Evolutionary conservation across 139 green algal genomes (phyloP).

Genomic region (Coelastrella sp.): DNA sequence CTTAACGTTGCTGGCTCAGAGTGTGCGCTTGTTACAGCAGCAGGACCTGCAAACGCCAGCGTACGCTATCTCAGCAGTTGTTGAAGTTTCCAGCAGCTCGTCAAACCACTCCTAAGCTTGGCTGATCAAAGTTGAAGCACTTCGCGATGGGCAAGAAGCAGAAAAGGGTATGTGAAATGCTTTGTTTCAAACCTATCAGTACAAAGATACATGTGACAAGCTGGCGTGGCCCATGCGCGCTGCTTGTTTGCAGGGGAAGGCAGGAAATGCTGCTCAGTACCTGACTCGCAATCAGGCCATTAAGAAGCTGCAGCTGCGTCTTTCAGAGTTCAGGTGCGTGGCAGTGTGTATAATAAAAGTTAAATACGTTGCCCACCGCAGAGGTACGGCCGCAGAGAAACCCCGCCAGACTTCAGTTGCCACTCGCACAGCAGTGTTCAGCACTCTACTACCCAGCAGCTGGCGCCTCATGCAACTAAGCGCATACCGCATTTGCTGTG

Average conservation of each 20-base stretch:
- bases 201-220: not conserved
- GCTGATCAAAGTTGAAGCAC: not conserved
- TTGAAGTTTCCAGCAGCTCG: not conserved
- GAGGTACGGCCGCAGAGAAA: not conserved
- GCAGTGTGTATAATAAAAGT: not conserved
- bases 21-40: not conserved
- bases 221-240: not conserved
- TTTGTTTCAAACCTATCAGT: not conserved
- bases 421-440: too few relatives aligned
- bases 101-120: not conserved
- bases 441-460: too few relatives aligned
- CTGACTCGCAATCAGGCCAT: slow-evolving; percentile 96
- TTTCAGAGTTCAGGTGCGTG: slow-evolving; percentile 92
- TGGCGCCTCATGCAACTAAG: too few relatives aligned
- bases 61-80: too few relatives aligned
- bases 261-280: slow-evolving; percentile 88
- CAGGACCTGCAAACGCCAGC: too few relatives aligned
- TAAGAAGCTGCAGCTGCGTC: slow-evolving; percentile 95
- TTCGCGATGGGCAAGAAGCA: slow-evolving; percentile 42
- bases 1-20: not conserved
- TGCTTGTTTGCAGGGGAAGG: slow-evolving; percentile 57
- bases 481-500: not conserved
- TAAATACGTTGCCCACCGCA: not conserved
- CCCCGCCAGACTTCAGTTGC: not conserved
- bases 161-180: slow-evolving; percentile 14